Evolutionary conservation across 768 basidiomycete species (phyloP).

Genomic region (Lactarius trivialis): DNA sequence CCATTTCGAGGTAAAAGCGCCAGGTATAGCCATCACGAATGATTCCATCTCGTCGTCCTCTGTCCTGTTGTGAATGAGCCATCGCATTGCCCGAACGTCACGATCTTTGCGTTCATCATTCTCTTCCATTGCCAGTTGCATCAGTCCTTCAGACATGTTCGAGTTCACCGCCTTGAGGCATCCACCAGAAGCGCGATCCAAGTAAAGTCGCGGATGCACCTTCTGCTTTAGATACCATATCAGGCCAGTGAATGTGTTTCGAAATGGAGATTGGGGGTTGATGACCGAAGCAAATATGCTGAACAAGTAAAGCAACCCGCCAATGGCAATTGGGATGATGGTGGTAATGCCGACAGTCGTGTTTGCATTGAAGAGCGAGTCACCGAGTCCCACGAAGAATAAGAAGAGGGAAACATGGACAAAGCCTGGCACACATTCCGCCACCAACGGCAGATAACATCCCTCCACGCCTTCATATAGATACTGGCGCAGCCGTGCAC

Average conservation of each 20-base stretch:
- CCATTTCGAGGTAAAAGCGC: not conserved
- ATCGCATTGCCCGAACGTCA: not conserved
- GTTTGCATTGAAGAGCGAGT: slow-evolving; percentile 34
- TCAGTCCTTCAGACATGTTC: not conserved
- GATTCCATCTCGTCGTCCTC: slow-evolving; percentile 2
- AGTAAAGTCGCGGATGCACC: not conserved
- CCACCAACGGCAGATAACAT: slow-evolving; percentile 37
- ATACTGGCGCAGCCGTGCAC: slow-evolving; percentile 38
- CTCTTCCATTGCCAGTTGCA: slow-evolving; percentile 1
- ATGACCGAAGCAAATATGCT: slow-evolving; percentile 5
- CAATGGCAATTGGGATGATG: slow-evolving; percentile 2
- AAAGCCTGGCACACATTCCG: slow-evolving; percentile 40
- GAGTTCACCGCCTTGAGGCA: not conserved
- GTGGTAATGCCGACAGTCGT: slow-evolving; percentile 4
- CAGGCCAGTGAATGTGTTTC: slow-evolving; percentile 1
- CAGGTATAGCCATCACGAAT: not conserved
- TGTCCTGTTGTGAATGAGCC: not conserved
- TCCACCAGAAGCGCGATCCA: not conserved
- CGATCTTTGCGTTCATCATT: not conserved
- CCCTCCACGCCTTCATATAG: slow-evolving; percentile 32
- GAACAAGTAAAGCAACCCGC: slow-evolving; percentile 12
- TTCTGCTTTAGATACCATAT: slow-evolving; percentile 10
- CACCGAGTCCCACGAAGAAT: slow-evolving; percentile 43
- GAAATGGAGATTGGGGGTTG: slow-evolving; percentile 6
- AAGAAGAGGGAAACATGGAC: slow-evolving; percentile 44